phyloP scores from a whole-genome alignment of 768 basidiomycete species.

The Boletales sp. region DNA sequence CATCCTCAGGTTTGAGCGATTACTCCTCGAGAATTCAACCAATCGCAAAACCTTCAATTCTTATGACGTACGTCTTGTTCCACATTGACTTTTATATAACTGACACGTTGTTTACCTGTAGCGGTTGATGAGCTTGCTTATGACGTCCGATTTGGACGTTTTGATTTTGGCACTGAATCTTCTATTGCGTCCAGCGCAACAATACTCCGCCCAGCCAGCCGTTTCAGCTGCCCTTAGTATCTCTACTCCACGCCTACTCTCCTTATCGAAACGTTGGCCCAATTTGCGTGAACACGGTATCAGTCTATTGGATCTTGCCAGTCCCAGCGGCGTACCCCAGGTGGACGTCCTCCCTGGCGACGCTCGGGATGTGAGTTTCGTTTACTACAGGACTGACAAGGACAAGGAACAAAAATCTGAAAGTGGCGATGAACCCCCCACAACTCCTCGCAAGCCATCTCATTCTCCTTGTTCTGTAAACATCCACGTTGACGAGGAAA shows the following conservation, averaged over 20 bases:
- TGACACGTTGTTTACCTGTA: conserved; percentile 30
- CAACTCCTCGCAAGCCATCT: conserved; percentile 49
- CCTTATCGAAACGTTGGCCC: conserved; percentile 83
- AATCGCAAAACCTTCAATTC: conserved; percentile 95
- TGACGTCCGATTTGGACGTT: conserved; percentile 86
- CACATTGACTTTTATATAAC: background rate
- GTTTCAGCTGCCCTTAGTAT: conserved; percentile 81
- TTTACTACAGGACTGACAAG: conserved; percentile 69
- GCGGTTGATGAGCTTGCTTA: conserved; percentile 87
- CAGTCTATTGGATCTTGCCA: conserved; percentile 70
- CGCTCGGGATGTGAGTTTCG: conserved; percentile 76
- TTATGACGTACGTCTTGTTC: conserved; percentile 77
- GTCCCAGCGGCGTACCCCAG: conserved; percentile 46
- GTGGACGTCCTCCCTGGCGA: conserved; percentile 65
- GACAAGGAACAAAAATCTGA: conserved; percentile 49
- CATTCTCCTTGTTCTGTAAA: conserved; percentile 48
- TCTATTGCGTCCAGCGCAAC: conserved; percentile 88
- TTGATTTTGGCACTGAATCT: conserved; percentile 80
- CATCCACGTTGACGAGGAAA: conserved; percentile 60
- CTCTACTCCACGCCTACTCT: conserved; percentile 75
- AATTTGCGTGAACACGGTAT: conserved; percentile 77
- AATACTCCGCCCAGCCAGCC: conserved; percentile 86
- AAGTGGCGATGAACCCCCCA: conserved; percentile 37
- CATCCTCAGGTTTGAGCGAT: conserved; percentile 83
- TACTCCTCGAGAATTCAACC: conserved; percentile 95